A percentile compares a stretch with the other conserved stretches of the same genome.
Evolutionary conservation across 2,329 filamentous ascomycete species (phyloP).

Genomic region (Pyrenochaeta sp.): DNA sequence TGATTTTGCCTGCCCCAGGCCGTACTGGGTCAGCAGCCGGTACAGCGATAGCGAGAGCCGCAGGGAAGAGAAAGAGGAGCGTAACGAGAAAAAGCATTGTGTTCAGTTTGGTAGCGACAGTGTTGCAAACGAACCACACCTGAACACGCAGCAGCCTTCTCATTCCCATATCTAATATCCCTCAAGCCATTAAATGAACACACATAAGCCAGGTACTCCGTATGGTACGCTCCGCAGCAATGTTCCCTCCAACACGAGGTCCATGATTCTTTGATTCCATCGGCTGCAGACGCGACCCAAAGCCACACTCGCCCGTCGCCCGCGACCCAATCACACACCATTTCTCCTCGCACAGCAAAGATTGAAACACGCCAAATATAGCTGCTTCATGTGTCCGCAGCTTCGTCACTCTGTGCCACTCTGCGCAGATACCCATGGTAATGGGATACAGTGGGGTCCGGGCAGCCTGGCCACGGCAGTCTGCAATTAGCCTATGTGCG

Average conservation of each 20-base stretch:
- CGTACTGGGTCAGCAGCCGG: constrained; percentile 6
- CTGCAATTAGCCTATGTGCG: constrained; percentile 6
- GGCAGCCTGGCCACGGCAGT: constrained; percentile 1
- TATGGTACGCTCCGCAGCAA: no score
- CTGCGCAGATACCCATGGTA: neutral
- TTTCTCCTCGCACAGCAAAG: neutral
- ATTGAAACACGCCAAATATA: neutral
- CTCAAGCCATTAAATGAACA: no score
- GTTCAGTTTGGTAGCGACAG: neutral
- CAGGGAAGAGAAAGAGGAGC: neutral
- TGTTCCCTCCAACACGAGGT: no score
- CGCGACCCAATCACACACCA: neutral
- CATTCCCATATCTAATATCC: no score
- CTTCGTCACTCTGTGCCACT: neutral
- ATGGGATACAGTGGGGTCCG: neutral
- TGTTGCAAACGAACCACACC: neutral
- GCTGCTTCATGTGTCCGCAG: no score
- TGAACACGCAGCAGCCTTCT: neutral
- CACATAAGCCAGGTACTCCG: no score
- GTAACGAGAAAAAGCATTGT: neutral
- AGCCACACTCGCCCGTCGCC: no score
- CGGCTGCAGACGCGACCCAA: neutral
- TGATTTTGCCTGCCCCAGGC: constrained; percentile 23
- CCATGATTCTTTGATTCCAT: no score
- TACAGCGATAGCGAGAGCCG: neutral